Evolutionary conservation across 2,329 filamentous ascomycete genomes (phyloP), one percentile per base, ranked within the genome.

Genomic region (Claviceps maximensis): DNA sequence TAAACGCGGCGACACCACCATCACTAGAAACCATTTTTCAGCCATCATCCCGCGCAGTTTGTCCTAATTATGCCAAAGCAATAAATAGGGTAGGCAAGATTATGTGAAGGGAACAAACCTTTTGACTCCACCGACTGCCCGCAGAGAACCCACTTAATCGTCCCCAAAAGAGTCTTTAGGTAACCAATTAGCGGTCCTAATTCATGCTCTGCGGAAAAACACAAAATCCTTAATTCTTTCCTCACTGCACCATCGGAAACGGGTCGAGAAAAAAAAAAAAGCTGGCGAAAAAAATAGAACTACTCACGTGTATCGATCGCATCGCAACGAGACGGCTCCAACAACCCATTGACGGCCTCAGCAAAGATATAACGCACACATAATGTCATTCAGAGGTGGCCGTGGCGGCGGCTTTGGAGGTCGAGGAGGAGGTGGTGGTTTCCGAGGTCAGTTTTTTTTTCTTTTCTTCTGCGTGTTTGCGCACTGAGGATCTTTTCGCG

Each of bases 311-410:
- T 46, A 46, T 27, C 44, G 44, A 53, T 29, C 48, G 49, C 48
- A 49, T 17, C 48, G 33, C 36, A 42, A 25, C 54, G 53, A 54
- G 29, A 17, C 41, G 45, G 17, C 47, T 25, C 19, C 41, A 33
- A 13, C 33, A 23, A 47, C 41, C 17, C 38, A 49, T n/a, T 49
- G 48, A 42, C 25, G 29, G 21, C 23, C 15, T 15, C 21, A 25
- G 41, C 19, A 25, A 44, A 23, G 23, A 25, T 21, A 44, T 1
- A 31, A 31, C 15, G 23, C 41, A 23, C 41, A 47, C 44, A 55
- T 50, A 40, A 59, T 59, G 58, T 59, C 58, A 40, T 59, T 58
- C 36, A 52, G 58, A 59, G 58, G 58, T 38, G 54, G 56, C 47
- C 56, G 57, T 47, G 55, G 58, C 36, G 56, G 56, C 48, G 58